These are phyloP conservation scores for Sugiyamaella valdiviana DNA, from an alignment of 805 yeast species.

Conservation along the genomic window DNA sequence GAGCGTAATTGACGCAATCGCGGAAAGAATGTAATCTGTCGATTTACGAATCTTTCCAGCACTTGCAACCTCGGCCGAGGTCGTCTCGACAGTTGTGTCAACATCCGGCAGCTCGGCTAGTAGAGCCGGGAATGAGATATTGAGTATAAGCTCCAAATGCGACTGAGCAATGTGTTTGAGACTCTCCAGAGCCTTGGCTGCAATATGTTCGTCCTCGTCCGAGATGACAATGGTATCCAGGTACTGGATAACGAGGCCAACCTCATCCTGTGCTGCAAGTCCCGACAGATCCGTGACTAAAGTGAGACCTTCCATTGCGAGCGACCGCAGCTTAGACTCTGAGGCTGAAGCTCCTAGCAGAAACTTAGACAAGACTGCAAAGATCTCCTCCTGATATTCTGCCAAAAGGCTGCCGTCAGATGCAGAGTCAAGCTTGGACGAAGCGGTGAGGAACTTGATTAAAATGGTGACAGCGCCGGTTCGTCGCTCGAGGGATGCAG, in stretches of 20 bases:
- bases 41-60: conserved; percentile 8
- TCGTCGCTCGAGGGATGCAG: conserved; percentile 43
- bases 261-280: conserved; percentile 50
- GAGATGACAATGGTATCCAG: conserved; percentile 54
- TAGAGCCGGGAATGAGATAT: conserved; percentile 47
- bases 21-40: conserved; percentile 27
- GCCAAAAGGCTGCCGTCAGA: conserved; percentile 36
- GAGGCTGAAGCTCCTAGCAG: conserved; percentile 59
- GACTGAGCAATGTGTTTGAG: conserved; percentile 42
- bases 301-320: conserved; percentile 59
- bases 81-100: conserved; percentile 11
- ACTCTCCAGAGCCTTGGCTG: conserved; percentile 49
- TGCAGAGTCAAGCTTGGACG: conserved; percentile 25
- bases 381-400: conserved; percentile 56
- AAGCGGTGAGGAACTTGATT: conserved; percentile 51
- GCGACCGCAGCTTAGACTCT: conserved; percentile 63
- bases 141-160: conserved; percentile 39
- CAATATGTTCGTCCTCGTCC: conserved; percentile 47
- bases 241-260: conserved; percentile 56
- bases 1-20: conserved; percentile 31
- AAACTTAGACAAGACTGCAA: conserved; percentile 62
- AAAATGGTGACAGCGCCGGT: conserved; percentile 54
- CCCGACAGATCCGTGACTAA: conserved; percentile 46
- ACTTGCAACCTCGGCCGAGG: neutral
- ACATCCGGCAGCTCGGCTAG: conserved; percentile 47